Evolutionary conservation across 371 early-diverging fungal species (phyloP).

Genomic region (Circinella umbellata): DNA sequence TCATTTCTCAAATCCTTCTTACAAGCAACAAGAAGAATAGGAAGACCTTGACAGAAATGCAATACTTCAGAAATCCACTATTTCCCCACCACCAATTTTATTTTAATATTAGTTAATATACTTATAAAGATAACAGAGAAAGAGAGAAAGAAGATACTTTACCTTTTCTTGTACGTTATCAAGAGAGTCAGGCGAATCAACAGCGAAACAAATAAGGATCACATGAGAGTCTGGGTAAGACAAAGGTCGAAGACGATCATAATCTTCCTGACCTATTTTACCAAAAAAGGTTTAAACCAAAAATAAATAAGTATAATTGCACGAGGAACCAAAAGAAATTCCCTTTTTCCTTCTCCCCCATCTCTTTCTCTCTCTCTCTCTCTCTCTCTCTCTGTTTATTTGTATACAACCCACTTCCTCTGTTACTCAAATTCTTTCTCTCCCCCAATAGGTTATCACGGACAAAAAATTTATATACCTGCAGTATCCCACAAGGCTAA

Average conservation of each 20-base stretch:
- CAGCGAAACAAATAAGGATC: conserved; percentile 93
- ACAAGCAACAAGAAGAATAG: conserved; percentile 88
- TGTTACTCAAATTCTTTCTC: no score
- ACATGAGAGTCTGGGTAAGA: conserved; percentile 97
- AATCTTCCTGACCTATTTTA: conserved; percentile 88
- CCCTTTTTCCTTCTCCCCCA: no score
- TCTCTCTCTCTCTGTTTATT: no score
- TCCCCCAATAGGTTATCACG: no score
- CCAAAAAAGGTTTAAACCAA: conserved; percentile 18
- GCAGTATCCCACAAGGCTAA: conserved; percentile 99
- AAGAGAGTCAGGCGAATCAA: conserved; percentile 93
- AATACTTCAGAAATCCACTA: conserved; percentile 94
- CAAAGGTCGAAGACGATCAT: conserved; percentile 95
- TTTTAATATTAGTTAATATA: no score
- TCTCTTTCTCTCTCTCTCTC: no score
- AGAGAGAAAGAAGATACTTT: conserved; percentile 23
- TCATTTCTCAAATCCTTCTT: conserved; percentile 94
- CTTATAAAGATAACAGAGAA: not conserved
- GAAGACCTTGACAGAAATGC: conserved; percentile 88
- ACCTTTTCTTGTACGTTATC: conserved; percentile 93
- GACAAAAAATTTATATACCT: conserved; percentile 53
- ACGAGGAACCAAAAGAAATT: conserved; percentile 6
- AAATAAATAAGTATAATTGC: conserved; percentile 10
- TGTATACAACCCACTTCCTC: no score
- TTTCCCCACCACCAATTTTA: no score